Conservation (phyloP, 768 basidiomycete species). For the Phanerochaete carnosa region DNA sequence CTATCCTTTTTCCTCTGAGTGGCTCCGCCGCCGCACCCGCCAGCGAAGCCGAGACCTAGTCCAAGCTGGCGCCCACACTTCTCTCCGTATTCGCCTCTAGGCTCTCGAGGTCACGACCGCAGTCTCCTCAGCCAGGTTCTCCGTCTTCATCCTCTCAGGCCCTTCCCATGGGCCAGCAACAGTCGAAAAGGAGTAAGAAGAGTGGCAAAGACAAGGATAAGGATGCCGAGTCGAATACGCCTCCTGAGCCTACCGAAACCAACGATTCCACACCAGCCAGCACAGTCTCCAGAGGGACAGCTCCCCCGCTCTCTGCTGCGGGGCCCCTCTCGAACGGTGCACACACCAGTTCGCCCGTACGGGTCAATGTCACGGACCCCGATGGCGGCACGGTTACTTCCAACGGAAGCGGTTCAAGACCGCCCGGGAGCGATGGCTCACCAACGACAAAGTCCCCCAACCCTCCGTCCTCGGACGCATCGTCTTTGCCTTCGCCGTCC, state of each 20-base stretch:
- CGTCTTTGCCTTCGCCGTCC: constrained; percentile 20
- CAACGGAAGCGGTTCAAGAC: constrained; percentile 39
- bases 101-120: constrained; percentile 67
- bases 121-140: constrained; percentile 64
- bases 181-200: constrained; percentile 80
- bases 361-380: constrained; percentile 31
- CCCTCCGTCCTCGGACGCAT: constrained; percentile 30
- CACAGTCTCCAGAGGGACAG: constrained; percentile 44
- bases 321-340: constrained; percentile 22
- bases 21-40: not conserved
- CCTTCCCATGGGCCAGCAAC: constrained; percentile 76
- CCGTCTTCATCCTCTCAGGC: constrained; percentile 33
- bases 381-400: constrained; percentile 31
- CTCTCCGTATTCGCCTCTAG: constrained; percentile 73
- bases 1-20: not conserved
- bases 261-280: constrained; percentile 36
- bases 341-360: constrained; percentile 15
- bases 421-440: constrained; percentile 24
- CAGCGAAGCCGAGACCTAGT: constrained; percentile 4
- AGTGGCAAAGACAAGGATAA: constrained; percentile 66
- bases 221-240: constrained; percentile 37
- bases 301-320: constrained; percentile 20
- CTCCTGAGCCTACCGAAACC: constrained; percentile 42
- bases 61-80: constrained; percentile 80
- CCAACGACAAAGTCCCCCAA: constrained; percentile 31